Conservation (phyloP, 108 stramenopile species). For the Cyclostephanos tholiformis region DNA sequence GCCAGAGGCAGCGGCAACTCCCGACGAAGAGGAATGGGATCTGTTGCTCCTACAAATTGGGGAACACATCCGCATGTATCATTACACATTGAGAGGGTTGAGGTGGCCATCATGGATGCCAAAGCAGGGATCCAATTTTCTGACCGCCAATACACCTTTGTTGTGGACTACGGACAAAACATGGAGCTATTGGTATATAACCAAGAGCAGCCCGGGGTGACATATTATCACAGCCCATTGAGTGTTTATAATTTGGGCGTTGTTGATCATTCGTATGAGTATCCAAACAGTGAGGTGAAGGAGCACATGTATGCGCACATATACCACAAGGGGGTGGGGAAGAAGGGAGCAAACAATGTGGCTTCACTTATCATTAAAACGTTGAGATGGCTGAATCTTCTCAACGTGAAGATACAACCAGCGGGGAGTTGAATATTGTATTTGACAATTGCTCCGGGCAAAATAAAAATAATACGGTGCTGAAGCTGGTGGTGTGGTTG, state of each 20-base stretch:
- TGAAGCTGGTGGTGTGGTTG: constrained; percentile 13
- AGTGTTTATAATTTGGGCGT: constrained; percentile 25
- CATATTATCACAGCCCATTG: constrained; percentile 29
- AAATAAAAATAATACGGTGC: constrained; percentile 41
- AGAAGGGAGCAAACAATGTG: constrained; percentile 24
- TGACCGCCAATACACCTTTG: too few relatives aligned
- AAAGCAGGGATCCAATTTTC: too few relatives aligned
- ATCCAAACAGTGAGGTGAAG: not conserved
- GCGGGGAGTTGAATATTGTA: not conserved
- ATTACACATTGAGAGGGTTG: not conserved
- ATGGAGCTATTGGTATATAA: constrained; percentile 27
- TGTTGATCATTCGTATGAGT: constrained; percentile 9
- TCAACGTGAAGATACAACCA: constrained; percentile 4
- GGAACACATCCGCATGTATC: too few relatives aligned
- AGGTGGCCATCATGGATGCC: not conserved
- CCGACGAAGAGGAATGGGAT: too few relatives aligned
- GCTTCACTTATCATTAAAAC: constrained; percentile 19
- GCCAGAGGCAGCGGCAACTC: not conserved
- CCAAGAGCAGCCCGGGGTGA: constrained; percentile 22
- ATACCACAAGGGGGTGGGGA: not conserved
- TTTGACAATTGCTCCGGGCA: constrained; percentile 39
- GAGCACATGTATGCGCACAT: constrained; percentile 21
- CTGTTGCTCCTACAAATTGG: too few relatives aligned
- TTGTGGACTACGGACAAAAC: constrained; percentile 36
- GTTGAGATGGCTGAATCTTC: not conserved